Conservation (phyloP, 345 rosid species). For the Eucalyptus dawsonii region DNA sequence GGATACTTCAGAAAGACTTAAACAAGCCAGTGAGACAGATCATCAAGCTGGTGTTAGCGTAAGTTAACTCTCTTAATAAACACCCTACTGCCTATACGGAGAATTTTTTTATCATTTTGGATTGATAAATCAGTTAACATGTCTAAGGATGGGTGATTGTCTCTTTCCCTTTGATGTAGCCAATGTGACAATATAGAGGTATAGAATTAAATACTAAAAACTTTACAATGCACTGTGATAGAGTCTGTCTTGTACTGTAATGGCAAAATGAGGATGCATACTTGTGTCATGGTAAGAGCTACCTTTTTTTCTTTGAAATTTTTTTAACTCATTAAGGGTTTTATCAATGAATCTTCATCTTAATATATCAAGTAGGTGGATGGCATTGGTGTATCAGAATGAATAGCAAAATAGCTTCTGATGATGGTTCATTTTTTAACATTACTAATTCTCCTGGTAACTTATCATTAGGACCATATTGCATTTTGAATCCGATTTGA, state of each 20-base stretch:
- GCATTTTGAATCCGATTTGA: background rate
- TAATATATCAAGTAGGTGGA: background rate
- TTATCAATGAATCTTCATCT: background rate
- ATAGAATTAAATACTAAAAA: background rate
- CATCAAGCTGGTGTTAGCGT: conserved; percentile 55
- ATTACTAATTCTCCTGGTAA: background rate
- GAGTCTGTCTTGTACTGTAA: background rate
- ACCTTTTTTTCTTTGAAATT: background rate
- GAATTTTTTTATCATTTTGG: background rate
- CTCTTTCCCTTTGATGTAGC: background rate
- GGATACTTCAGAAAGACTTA: conserved; percentile 83
- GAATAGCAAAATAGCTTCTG: background rate
- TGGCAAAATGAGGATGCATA: background rate
- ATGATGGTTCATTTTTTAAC: background rate
- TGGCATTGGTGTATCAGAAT: background rate
- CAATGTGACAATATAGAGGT: background rate
- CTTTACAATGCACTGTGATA: background rate
- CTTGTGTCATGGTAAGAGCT: background rate
- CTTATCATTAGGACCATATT: background rate
- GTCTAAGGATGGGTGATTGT: background rate
- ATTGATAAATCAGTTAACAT: background rate
- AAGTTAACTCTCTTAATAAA: background rate
- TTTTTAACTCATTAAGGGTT: background rate
- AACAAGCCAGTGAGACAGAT: conserved; percentile 86
- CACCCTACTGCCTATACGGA: background rate